Evolutionary conservation across 192 early-diverging fungal species (phyloP).

Genomic region (Dissophora ornata): DNA sequence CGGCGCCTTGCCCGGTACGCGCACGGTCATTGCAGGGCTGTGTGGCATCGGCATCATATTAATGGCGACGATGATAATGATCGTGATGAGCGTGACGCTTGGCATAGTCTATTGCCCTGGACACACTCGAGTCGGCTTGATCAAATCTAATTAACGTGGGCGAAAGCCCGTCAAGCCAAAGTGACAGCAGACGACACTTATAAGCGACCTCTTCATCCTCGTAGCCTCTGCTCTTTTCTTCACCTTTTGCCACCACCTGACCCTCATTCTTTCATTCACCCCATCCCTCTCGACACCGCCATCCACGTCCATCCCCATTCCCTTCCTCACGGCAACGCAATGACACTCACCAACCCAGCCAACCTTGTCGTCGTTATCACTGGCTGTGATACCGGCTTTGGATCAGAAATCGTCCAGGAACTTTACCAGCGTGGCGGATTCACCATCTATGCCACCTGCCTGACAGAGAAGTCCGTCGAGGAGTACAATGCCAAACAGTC

Average conservation of each 20-base stretch:
- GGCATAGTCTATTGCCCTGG: no score
- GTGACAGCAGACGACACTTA: constrained; percentile 18
- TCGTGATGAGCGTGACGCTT: no score
- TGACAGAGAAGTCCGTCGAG: constrained; percentile 37
- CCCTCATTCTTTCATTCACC: background rate
- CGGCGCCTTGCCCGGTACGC: constrained; percentile 14
- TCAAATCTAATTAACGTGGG: background rate
- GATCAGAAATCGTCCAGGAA: constrained; percentile 44
- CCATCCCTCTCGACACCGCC: constrained; percentile 2
- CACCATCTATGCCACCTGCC: constrained; percentile 49
- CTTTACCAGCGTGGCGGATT: constrained; percentile 38
- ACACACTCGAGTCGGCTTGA: background rate
- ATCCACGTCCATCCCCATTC: background rate
- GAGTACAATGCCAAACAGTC: constrained; percentile 31
- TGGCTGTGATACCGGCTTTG: constrained; percentile 50
- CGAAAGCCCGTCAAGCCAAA: constrained; percentile 5
- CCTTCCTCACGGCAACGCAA: background rate
- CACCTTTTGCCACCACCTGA: background rate
- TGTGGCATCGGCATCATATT: no score
- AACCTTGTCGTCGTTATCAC: constrained; percentile 48
- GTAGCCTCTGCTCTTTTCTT: no score
- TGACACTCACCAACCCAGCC: constrained; percentile 34
- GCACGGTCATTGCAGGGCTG: background rate
- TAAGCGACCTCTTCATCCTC: background rate
- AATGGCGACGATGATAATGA: no score